Conservation (phyloP, 345 rosid species). For the Mercurialis annua region DNA sequence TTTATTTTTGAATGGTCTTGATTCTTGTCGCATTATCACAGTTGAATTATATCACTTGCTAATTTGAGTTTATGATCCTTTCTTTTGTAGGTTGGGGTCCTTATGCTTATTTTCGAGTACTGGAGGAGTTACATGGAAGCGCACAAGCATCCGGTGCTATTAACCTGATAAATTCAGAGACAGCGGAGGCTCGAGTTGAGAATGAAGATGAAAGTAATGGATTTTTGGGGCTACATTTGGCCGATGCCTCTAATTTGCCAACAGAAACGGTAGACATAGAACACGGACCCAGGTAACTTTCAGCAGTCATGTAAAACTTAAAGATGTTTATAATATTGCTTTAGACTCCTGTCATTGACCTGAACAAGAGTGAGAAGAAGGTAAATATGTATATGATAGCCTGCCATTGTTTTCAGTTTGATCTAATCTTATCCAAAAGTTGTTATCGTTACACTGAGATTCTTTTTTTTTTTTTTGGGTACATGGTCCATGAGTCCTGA, state of each 20-base stretch:
- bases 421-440: not conserved
- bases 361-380: not conserved
- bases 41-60: too few relatives aligned
- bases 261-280: constrained; percentile 38
- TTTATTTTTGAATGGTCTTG: not conserved
- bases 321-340: not conserved
- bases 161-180: constrained; percentile 18
- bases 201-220: constrained; percentile 37
- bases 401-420: not conserved
- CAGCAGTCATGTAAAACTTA: not conserved
- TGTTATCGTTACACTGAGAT: too few relatives aligned
- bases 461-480: too few relatives aligned
- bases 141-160: constrained; percentile 23
- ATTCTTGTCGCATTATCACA: not conserved
- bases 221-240: constrained; percentile 43
- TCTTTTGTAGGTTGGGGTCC: constrained; percentile 59
- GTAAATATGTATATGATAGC: not conserved
- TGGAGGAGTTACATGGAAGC: constrained; percentile 37
- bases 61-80: not conserved
- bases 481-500: too few relatives aligned
- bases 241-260: constrained; percentile 24
- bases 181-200: constrained; percentile 8
- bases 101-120: constrained; percentile 56
- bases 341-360: not conserved
- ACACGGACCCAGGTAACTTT: constrained; percentile 31